Percentiles rank a stretch among this genome's conserved stretches.
These are phyloP conservation scores for Plantago coronopus DNA, from an alignment of 305 asterid genomes.

Conservation along the genomic window DNA sequence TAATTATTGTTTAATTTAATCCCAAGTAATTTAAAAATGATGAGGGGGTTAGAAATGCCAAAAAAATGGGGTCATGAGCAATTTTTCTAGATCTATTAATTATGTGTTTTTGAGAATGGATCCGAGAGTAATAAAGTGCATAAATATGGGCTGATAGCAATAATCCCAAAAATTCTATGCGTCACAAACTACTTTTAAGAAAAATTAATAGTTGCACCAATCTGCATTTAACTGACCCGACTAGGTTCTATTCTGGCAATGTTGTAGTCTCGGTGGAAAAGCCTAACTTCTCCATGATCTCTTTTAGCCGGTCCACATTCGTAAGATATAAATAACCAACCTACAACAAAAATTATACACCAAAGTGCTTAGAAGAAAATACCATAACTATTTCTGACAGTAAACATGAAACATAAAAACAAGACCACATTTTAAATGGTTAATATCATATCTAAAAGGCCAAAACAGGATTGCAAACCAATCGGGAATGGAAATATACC, in stretches of 20 bases:
- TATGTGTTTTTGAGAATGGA: no score
- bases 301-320: slow-evolving; percentile 62
- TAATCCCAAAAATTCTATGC: background rate
- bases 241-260: slow-evolving; percentile 33
- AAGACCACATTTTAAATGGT: background rate
- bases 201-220: slow-evolving; percentile 9
- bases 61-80: no score
- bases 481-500: no score
- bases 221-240: slow-evolving; percentile 21
- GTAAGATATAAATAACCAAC: slow-evolving; percentile 89
- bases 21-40: no score
- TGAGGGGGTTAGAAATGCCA: no score
- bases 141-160: no score
- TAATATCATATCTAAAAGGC: no score
- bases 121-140: no score
- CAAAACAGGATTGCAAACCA: no score
- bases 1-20: no score
- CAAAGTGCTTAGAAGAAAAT: slow-evolving; percentile 12
- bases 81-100: no score
- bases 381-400: background rate
- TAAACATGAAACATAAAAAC: background rate
- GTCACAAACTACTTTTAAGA: background rate
- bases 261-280: slow-evolving; percentile 48
- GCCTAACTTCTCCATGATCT: slow-evolving; percentile 81
- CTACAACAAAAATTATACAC: slow-evolving; percentile 33